These are phyloP conservation scores for Pseudopediastrum boryanum DNA, from an alignment of 139 green algal genomes.

Conservation along the genomic window DNA sequence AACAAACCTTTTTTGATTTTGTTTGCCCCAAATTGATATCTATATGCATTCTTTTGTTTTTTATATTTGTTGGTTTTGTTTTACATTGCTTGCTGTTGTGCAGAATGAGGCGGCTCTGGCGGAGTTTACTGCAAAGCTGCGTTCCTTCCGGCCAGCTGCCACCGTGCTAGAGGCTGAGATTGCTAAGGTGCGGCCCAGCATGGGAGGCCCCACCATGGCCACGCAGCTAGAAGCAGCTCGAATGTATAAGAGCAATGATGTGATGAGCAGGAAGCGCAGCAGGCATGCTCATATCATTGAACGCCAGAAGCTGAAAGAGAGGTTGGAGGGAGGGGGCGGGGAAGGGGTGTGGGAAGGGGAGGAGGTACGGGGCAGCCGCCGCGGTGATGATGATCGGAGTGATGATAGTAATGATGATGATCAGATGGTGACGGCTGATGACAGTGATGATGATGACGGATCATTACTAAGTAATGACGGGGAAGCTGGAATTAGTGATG, in stretches of 20 bases:
- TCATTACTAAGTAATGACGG: too few species aligned
- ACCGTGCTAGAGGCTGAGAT: conserved; percentile 92
- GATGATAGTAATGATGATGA: background rate
- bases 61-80: too few species aligned
- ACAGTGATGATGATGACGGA: conserved; percentile 18
- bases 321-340: background rate
- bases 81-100: too few species aligned
- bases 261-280: conserved; percentile 78
- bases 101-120: conserved; percentile 66
- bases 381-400: background rate
- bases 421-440: background rate
- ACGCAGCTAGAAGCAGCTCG: conserved; percentile 30
- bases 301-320: conserved; percentile 35
- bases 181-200: conserved; percentile 44
- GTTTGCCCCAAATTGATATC: too few species aligned
- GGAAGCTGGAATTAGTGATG: conserved; percentile 3
- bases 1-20: too few species aligned
- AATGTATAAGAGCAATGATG: conserved; percentile 53
- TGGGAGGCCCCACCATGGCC: conserved; percentile 31
- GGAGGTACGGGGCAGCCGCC: conserved; percentile 20
- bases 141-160: conserved; percentile 76
- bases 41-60: background rate
- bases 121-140: conserved; percentile 73
- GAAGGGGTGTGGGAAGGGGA: background rate
- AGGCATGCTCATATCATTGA: conserved; percentile 65